Conservation (phyloP, 768 basidiomycete genomes). For the Amanita rubescens region DNA sequence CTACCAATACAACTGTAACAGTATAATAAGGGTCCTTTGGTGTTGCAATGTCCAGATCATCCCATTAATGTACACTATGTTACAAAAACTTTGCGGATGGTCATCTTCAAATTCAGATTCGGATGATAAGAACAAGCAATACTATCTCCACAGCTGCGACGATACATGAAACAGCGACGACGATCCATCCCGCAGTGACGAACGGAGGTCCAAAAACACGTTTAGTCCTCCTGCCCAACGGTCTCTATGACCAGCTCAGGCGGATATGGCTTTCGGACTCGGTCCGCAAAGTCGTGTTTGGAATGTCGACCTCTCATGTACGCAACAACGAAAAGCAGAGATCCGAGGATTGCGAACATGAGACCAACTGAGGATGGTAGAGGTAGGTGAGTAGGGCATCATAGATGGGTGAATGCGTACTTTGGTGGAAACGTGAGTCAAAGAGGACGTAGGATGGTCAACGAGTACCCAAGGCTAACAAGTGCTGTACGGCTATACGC, state of each 20-base stretch:
- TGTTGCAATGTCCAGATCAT: too few relatives aligned
- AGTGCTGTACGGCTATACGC: constrained; percentile 75
- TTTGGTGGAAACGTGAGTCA: constrained; percentile 62
- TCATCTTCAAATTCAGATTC: too few relatives aligned
- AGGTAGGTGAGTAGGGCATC: neutral
- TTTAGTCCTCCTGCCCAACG: constrained; percentile 50
- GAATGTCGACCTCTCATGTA: constrained; percentile 59
- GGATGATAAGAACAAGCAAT: constrained; percentile 51
- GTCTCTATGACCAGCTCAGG: constrained; percentile 35
- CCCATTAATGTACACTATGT: too few relatives aligned
- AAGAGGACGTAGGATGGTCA: constrained; percentile 75
- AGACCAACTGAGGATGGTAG: constrained; percentile 42
- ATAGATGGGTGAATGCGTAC: constrained; percentile 34
- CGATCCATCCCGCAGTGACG: constrained; percentile 72
- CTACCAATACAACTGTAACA: too few relatives aligned
- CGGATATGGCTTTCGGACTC: constrained; percentile 13
- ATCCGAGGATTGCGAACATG: constrained; percentile 56
- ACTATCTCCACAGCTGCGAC: constrained; percentile 61
- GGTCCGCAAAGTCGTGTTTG: constrained; percentile 72
- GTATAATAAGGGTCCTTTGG: neutral
- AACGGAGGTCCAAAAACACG: constrained; percentile 74
- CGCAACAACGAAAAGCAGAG: constrained; percentile 48
- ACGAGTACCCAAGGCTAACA: constrained; percentile 62
- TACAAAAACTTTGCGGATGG: too few relatives aligned
- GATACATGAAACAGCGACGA: constrained; percentile 49